phyloP scores from a whole-genome alignment of 2,329 filamentous ascomycete genomes.

The Hypoxylon sp. region DNA sequence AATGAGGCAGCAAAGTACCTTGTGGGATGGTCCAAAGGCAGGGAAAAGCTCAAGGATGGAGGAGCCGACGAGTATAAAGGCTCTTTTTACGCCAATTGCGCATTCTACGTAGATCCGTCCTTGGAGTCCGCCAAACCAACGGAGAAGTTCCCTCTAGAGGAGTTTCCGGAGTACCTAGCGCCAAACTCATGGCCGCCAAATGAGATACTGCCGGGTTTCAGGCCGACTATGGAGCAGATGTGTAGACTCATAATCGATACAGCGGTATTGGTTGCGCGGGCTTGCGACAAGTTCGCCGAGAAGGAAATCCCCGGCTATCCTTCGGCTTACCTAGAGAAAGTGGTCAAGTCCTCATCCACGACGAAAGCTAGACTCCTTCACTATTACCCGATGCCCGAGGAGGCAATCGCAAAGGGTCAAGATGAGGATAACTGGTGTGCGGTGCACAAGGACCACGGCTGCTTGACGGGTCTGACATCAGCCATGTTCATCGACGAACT shows the following conservation, averaged over 20 bases:
- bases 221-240: slow-evolving; percentile 78
- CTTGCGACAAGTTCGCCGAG: slow-evolving; percentile 88
- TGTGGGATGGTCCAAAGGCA: slow-evolving; percentile 84
- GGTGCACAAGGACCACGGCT: slow-evolving; percentile 91
- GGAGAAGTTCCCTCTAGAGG: slow-evolving; percentile 67
- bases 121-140: slow-evolving; percentile 75
- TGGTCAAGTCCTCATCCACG: slow-evolving; percentile 86
- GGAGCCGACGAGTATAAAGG: slow-evolving; percentile 86
- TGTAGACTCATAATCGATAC: slow-evolving; percentile 91
- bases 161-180: slow-evolving; percentile 89
- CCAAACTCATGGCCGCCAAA: slow-evolving; percentile 89
- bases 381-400: slow-evolving; percentile 80
- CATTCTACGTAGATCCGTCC: slow-evolving; percentile 77
- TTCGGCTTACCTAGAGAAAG: slow-evolving; percentile 83
- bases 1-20: slow-evolving; percentile 74
- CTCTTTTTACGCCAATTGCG: slow-evolving; percentile 87
- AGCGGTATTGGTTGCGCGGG: slow-evolving; percentile 88
- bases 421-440: slow-evolving; percentile 94
- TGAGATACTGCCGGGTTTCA: slow-evolving; percentile 80
- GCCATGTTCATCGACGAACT: slow-evolving; percentile 96
- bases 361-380: slow-evolving; percentile 94
- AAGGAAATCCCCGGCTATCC: slow-evolving; percentile 84
- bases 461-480: slow-evolving; percentile 91
- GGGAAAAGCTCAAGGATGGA: slow-evolving; percentile 84
- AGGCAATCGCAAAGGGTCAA: slow-evolving; percentile 54